Evolutionary conservation across 345 rosid genomes (phyloP), one percentile per base, ranked within the genome.

Genomic region (Syzygium jambos): DNA sequence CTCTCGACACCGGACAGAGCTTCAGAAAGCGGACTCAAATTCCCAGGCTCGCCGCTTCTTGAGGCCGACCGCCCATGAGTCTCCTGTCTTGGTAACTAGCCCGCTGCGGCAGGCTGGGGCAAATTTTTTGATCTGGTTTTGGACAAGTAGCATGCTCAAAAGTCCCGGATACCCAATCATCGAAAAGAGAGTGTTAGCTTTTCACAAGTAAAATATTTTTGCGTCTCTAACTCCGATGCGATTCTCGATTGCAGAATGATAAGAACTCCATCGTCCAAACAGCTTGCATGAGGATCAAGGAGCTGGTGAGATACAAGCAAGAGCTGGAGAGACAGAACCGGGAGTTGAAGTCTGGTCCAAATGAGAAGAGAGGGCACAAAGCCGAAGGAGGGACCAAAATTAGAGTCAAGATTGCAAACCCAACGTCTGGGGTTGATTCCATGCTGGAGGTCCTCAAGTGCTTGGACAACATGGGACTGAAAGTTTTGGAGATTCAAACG

Each of bases 351-450:
- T 77, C 56, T 86, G 86, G 86, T 21, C 27, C 55, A 15, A 41
- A 2, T 9, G 41, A 57, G 65, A 54, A n/a, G 49, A 54, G 84
- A 22, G 38, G 25, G 15, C 87, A 84, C 88, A 52, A 73, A 30
- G 87, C 43, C 52, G 87, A 51, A 34, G 92, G 85, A 34, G 91
- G 85, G 56, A 91, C 87, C 25, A 93, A 90, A 80, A 87, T 96
- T n/a, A 90, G 59, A 86, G 68, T 95, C 21, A 87, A 68, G 86
- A 52, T 94, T 21, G 85, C 27, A 63, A 92, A 94, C 85, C 95
- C 98, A 7, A 77, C 86, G 9, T 92, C 93, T 80, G 95, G 96
- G 85, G 16, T 92, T 13, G 96, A 95, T 90, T 94, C 96, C 12
- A 92, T 95, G 89, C 2, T 93, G 80, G 95, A 93, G 86, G 88